Evolutionary conservation across 257 asterid species (phyloP).

Genomic region (Gynochthodes officinalis): DNA sequence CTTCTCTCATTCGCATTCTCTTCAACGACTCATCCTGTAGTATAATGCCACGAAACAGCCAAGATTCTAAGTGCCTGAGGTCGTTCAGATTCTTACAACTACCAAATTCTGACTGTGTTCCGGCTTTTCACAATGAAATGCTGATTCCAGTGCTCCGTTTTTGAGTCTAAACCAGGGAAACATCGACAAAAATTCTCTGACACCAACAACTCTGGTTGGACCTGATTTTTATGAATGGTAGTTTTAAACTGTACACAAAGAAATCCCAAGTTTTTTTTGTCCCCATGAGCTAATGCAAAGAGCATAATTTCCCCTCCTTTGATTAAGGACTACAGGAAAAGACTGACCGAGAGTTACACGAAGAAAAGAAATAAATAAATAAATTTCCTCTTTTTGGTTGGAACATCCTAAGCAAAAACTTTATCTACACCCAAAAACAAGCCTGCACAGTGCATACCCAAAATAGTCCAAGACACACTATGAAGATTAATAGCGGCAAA

Average conservation of each 20-base stretch:
- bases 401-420: slow-evolving; percentile 19
- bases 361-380: too few species aligned
- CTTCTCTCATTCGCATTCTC: not conserved
- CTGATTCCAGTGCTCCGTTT: not conserved
- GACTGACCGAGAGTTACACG: too few species aligned
- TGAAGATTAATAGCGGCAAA: too few species aligned
- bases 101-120: slow-evolving; percentile 5
- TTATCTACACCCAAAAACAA: not conserved
- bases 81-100: too few species aligned
- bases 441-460: too few species aligned
- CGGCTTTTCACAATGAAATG: not conserved
- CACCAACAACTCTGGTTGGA: too few species aligned
- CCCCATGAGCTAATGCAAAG: too few species aligned
- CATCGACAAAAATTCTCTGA: not conserved
- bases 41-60: too few species aligned
- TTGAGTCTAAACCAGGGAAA: not conserved
- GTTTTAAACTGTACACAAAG: too few species aligned
- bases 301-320: not conserved
- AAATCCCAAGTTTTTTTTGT: too few species aligned
- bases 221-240: too few species aligned
- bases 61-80: not conserved
- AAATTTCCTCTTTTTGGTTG: slow-evolving; percentile 23
- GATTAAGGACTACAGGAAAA: not conserved
- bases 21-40: not conserved
- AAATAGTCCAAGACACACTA: too few species aligned